These are phyloP conservation scores for Athelia psychrophila DNA, from an alignment of 1,284 basidiomycete genomes.

Conservation along the genomic window DNA sequence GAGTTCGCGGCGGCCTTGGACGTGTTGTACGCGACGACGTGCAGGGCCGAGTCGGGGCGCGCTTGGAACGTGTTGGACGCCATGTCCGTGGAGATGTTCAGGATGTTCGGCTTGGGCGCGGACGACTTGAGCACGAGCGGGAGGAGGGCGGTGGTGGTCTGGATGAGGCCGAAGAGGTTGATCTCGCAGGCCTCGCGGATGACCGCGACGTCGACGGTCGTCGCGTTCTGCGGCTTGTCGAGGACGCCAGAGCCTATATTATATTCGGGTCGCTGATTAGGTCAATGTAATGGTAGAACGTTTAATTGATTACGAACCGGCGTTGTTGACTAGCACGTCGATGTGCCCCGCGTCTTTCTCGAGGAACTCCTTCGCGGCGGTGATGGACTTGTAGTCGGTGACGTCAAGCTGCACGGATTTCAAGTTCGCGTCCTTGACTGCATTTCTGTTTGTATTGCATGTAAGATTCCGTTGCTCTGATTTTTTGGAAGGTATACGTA, in stretches of 20 bases:
- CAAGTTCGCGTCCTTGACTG: slow-evolving; percentile 25
- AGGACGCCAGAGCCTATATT: slow-evolving; percentile 27
- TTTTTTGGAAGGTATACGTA: slow-evolving; percentile 15
- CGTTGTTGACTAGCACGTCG: slow-evolving; percentile 49
- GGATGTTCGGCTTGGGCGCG: slow-evolving; percentile 21
- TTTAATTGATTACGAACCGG: too few species aligned
- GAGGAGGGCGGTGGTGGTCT: slow-evolving; percentile 31
- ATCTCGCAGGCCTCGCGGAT: slow-evolving; percentile 34
- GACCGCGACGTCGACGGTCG: slow-evolving; percentile 25
- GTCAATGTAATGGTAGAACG: background rate
- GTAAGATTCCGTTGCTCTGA: background rate
- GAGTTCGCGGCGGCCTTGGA: slow-evolving; percentile 19
- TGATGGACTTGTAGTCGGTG: slow-evolving; percentile 30
- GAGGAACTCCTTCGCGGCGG: slow-evolving; percentile 32
- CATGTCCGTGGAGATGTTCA: slow-evolving; percentile 37
- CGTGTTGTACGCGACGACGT: slow-evolving; percentile 14
- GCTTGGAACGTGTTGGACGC: too few species aligned
- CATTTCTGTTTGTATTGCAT: slow-evolving; percentile 17
- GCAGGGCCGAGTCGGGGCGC: too few species aligned
- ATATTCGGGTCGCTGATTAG: background rate
- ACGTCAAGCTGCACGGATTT: slow-evolving; percentile 33
- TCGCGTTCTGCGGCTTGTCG: slow-evolving; percentile 30
- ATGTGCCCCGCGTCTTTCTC: slow-evolving; percentile 38
- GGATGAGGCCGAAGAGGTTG: slow-evolving; percentile 37
- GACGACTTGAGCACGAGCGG: slow-evolving; percentile 29